These are phyloP conservation scores for Capronia coronata DNA, from an alignment of 2,329 filamentous ascomycete genomes.

Conservation along the genomic window DNA sequence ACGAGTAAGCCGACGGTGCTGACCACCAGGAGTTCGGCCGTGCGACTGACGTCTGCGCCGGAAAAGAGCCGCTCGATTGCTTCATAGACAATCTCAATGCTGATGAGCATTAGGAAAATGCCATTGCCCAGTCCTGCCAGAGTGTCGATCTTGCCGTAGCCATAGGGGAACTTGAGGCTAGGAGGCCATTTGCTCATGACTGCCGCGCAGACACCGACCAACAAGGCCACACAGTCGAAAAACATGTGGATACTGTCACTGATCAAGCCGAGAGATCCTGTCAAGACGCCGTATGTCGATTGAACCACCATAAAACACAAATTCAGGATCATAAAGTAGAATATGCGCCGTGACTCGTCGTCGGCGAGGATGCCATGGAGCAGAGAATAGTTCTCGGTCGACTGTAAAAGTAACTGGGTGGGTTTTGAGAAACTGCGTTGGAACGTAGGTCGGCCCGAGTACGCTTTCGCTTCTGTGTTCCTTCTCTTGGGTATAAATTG, in stretches of 20 bases:
- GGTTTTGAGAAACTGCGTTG: slow-evolving; percentile 40
- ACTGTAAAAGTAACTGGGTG: slow-evolving; percentile 65
- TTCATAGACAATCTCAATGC: slow-evolving; percentile 92
- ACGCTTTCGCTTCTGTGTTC: slow-evolving; percentile 16
- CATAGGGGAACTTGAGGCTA: slow-evolving; percentile 82
- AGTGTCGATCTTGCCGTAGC: slow-evolving; percentile 84
- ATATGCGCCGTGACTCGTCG: slow-evolving; percentile 87
- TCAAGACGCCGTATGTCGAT: slow-evolving; percentile 86
- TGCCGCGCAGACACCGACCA: slow-evolving; percentile 82
- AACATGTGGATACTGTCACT: slow-evolving; percentile 99
- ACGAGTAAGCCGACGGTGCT: slow-evolving; percentile 80
- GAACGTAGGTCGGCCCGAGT: slow-evolving; percentile 28
- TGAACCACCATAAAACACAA: slow-evolving; percentile 93
- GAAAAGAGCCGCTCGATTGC: slow-evolving; percentile 81
- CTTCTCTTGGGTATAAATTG: slow-evolving; percentile 20
- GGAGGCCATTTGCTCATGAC: slow-evolving; percentile 97
- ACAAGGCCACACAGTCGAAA: slow-evolving; percentile 89
- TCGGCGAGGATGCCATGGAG: slow-evolving; percentile 80
- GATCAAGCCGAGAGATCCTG: slow-evolving; percentile 86
- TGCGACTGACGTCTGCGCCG: slow-evolving; percentile 72
- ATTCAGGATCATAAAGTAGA: slow-evolving; percentile 96
- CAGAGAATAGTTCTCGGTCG: slow-evolving; percentile 65
- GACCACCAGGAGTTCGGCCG: slow-evolving; percentile 82
- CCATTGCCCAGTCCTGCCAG: slow-evolving; percentile 95
- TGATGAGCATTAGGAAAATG: slow-evolving; percentile 92